phyloP scores from a whole-genome alignment of 176 grass and related monocot species.

The Rhipidocladum racemiflorum region DNA sequence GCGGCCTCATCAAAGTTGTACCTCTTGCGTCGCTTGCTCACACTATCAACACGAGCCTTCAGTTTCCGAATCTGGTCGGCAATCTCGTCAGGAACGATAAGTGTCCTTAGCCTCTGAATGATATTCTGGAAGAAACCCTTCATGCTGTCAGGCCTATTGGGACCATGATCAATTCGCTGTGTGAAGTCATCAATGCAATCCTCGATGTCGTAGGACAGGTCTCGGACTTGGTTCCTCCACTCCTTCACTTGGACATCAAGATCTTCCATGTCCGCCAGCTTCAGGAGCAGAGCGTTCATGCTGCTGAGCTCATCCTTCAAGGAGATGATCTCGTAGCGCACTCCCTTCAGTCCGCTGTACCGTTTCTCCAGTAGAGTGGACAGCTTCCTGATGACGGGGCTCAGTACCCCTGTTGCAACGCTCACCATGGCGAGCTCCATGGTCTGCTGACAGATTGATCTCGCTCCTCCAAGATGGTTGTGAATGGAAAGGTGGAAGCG shows the following conservation, averaged over 20 bases:
- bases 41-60: background rate
- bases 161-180: background rate
- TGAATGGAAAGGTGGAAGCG: too few species aligned
- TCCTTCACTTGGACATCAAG: background rate
- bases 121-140: background rate
- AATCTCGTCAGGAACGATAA: background rate
- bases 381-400: background rate
- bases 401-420: background rate
- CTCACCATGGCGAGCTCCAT: background rate
- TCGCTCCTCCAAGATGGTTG: too few species aligned
- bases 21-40: background rate
- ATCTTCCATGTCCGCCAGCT: background rate
- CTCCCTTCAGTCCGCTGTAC: background rate
- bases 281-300: background rate
- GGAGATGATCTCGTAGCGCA: background rate
- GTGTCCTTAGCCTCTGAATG: background rate
- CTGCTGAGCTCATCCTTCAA: background rate
- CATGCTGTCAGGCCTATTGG: background rate
- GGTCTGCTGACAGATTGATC: background rate
- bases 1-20: background rate
- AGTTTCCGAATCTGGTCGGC: background rate
- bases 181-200: background rate
- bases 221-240: background rate
- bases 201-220: background rate
- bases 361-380: background rate